Conservation (phyloP, 2,329 filamentous ascomycete genomes). For the Dendrostoma leiphaemia region DNA sequence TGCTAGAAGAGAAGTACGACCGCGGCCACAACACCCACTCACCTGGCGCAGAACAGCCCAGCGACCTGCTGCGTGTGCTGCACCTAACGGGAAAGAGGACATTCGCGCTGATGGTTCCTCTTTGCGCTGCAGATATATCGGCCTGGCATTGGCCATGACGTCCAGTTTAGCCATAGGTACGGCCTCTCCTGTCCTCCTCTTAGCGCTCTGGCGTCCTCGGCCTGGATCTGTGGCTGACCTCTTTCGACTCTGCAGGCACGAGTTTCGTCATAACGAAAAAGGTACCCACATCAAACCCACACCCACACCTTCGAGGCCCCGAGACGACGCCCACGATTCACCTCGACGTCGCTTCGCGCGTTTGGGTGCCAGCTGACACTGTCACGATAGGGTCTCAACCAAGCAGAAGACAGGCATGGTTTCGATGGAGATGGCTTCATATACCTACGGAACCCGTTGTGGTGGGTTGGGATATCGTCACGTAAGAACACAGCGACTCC, state of each 20-base stretch:
- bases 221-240: slow-evolving; percentile 21
- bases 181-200: slow-evolving; percentile 22
- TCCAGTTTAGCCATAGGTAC: slow-evolving; percentile 76
- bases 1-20: slow-evolving; percentile 47
- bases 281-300: slow-evolving; percentile 45
- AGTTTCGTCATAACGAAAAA: slow-evolving; percentile 99
- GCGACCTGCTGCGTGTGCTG: neutral
- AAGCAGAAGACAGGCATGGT: slow-evolving; percentile 86
- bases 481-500: slow-evolving; percentile 54
- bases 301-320: no score
- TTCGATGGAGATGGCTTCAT: slow-evolving; percentile 96
- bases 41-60: neutral
- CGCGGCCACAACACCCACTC: no score
- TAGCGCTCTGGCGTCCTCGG: neutral
- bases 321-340: neutral
- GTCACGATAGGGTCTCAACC: slow-evolving; percentile 70
- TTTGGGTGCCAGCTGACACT: slow-evolving; percentile 15
- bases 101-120: slow-evolving; percentile 28
- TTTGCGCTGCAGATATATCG: slow-evolving; percentile 62
- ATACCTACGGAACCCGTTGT: slow-evolving; percentile 91
- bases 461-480: slow-evolving; percentile 94
- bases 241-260: slow-evolving; percentile 56
- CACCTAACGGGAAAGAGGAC: slow-evolving; percentile 13
- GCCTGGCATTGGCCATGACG: slow-evolving; percentile 70
- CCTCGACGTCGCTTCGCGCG: slow-evolving; percentile 15